These are phyloP conservation scores for Suillus luteus DNA, from an alignment of 768 basidiomycete species.

Conservation along the genomic window DNA sequence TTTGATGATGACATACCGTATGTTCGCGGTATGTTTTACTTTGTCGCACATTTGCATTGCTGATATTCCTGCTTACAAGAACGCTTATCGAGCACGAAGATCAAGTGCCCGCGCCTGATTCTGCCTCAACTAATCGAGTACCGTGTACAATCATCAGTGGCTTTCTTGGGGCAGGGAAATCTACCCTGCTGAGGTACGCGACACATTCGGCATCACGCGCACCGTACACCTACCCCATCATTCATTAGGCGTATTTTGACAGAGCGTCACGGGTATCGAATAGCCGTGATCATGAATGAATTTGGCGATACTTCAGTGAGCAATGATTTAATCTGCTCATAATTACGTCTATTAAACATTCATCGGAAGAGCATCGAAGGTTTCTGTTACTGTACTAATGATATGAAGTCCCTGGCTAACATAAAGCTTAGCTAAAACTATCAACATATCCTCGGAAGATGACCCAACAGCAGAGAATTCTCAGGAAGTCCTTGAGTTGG, in stretches of 20 bases:
- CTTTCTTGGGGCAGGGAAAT: conserved; percentile 94
- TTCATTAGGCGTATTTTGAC: conserved; percentile 77
- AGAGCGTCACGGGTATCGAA: conserved; percentile 90
- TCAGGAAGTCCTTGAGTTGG: conserved; percentile 88
- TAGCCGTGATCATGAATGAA: conserved; percentile 98
- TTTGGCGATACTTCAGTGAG: conserved; percentile 93
- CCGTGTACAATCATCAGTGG: conserved; percentile 95
- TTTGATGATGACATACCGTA: conserved; percentile 65
- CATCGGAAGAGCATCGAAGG: conserved; percentile 84
- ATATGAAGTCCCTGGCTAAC: conserved; percentile 7
- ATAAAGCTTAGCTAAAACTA: conserved; percentile 65
- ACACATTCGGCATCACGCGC: not conserved
- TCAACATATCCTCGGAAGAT: conserved; percentile 74
- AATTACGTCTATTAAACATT: conserved; percentile 16
- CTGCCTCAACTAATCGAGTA: conserved; percentile 43
- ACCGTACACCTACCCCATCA: not conserved
- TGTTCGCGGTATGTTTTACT: conserved; percentile 26
- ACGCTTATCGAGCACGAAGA: conserved; percentile 36
- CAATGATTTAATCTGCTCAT: conserved; percentile 16
- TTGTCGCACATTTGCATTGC: conserved; percentile 11
- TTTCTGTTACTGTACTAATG: conserved; percentile 33
- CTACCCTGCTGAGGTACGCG: conserved; percentile 82
- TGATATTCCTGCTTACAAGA: conserved; percentile 13
- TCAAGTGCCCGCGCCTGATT: not conserved
- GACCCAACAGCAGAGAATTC: conserved; percentile 64